Conservation (phyloP, 2,329 filamentous ascomycete genomes). For the Clathrospora elynae region DNA sequence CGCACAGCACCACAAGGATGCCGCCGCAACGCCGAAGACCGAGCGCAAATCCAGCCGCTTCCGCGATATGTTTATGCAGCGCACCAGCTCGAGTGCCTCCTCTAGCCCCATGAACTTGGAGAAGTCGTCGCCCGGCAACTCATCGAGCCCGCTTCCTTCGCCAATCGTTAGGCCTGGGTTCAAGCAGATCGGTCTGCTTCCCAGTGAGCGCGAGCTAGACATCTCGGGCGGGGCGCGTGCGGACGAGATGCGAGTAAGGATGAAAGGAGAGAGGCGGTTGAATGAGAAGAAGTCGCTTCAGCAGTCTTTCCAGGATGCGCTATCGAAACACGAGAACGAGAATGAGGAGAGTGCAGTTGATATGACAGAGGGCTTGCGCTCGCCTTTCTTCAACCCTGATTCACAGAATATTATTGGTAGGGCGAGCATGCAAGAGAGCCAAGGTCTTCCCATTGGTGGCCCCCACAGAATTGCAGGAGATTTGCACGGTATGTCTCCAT, state of each 20-base stretch:
- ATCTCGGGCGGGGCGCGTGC: no score
- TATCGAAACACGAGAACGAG: neutral
- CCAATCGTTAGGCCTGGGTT: slow-evolving; percentile 12
- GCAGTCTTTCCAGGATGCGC: neutral
- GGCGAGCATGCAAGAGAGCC: neutral
- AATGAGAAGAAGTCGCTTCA: neutral
- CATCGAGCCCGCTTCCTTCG: neutral
- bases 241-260: neutral
- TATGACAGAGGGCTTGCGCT: neutral
- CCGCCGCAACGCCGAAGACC: slow-evolving; percentile 7
- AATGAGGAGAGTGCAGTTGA: neutral
- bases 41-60: slow-evolving; percentile 14
- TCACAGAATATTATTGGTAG: no score
- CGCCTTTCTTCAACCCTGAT: no score
- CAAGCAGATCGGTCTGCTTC: slow-evolving; percentile 12
- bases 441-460: neutral
- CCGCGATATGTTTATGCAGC: slow-evolving; percentile 15
- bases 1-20: slow-evolving; percentile 12
- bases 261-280: slow-evolving; percentile 1
- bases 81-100: neutral
- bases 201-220: slow-evolving; percentile 8
- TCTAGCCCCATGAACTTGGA: neutral
- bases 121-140: neutral
- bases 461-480: neutral
- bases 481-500: neutral